Base-by-base conservation (phyloP, 495 filamentous ascomycete species). In the Aspergillus funiculosus region DNA sequence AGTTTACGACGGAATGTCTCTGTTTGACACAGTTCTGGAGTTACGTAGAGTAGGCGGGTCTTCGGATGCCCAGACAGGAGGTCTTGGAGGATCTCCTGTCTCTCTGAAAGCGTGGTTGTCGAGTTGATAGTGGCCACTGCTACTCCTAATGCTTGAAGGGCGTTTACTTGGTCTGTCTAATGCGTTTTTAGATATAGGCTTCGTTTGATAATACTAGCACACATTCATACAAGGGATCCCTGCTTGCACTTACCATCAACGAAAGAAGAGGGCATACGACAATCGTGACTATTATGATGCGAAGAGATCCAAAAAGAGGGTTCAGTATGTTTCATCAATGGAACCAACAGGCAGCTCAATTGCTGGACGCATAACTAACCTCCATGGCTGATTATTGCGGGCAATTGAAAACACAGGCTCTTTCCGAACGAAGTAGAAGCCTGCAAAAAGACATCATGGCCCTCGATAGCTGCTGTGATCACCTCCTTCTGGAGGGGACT, bases 391-490 rank as follows among this genome's bases (percentile, higher is more conserved):
- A 94, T 80, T 22, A 97, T 79, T 4, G 91, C 90, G 3, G 91
- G 91, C 2, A 97, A 72, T 54, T 97, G 91, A 54, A 91, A 97
- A 64, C 91, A 96, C 17, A 97, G 61, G 58, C 87, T 94, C 63
- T 97, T 97, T 10, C 91, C 91, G 58, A 94, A 95, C 1, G 87
- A 92, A 3, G 91, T 97, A n/a, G 89, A 90, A 25, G 91, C 91
- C 62, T 95, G 91, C 1, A 97, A 75, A 58, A 94, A 96, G 19
- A 97, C 83, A 83, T 97, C 91, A 32, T 91, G 72, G 13, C 87
- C 85, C 36, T 86, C 81, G 13, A 96, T 73, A 3, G 86, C 82
- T 20, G 87, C 83, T 18, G 68, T 62, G 29, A 97, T 94, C 31
- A 95, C 89, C 43, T 97, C 88, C 44, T 87, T 75, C 57, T 97